These are phyloP conservation scores for Nothophoma quercina DNA, from an alignment of 2,329 filamentous ascomycete genomes.

Conservation along the genomic window DNA sequence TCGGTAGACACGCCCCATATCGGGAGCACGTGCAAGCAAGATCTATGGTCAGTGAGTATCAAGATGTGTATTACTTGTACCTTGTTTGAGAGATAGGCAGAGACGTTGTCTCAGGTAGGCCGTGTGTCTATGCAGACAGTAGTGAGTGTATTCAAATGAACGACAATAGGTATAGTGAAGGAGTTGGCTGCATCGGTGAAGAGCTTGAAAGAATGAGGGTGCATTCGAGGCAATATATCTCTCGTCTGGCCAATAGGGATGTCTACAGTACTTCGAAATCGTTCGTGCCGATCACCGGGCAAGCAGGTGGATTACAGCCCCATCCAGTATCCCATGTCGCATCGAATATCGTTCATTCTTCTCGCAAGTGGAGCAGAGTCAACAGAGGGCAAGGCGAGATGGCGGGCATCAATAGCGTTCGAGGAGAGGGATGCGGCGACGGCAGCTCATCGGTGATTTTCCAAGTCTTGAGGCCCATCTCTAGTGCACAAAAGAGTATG, in stretches of 20 bases:
- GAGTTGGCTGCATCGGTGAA: constrained; percentile 12
- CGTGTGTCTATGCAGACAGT: constrained; percentile 1
- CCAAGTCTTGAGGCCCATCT: not conserved
- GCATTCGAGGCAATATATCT: constrained; percentile 6
- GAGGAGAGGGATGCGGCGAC: constrained; percentile 5
- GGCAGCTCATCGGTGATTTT: constrained; percentile 5
- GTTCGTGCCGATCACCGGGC: constrained; percentile 1
- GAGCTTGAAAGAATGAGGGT: not conserved
- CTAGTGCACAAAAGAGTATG: not conserved
- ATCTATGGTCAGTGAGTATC: not conserved
- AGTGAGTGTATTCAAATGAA: constrained; percentile 9
- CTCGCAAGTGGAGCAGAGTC: not conserved
- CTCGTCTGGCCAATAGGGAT: not conserved
- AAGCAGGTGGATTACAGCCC: not conserved
- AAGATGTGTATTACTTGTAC: not conserved
- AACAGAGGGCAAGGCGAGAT: not conserved
- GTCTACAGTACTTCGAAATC: not conserved
- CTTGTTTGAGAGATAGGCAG: not conserved
- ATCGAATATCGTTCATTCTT: constrained; percentile 3
- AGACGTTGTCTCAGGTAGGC: not conserved
- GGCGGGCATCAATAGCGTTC: not conserved
- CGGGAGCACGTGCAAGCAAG: not conserved
- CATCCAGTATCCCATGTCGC: not conserved
- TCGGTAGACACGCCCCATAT: constrained; percentile 16
- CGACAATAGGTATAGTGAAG: constrained; percentile 6